Conservation (phyloP, 495 filamentous ascomycete species). For the Cercophora scortea region DNA sequence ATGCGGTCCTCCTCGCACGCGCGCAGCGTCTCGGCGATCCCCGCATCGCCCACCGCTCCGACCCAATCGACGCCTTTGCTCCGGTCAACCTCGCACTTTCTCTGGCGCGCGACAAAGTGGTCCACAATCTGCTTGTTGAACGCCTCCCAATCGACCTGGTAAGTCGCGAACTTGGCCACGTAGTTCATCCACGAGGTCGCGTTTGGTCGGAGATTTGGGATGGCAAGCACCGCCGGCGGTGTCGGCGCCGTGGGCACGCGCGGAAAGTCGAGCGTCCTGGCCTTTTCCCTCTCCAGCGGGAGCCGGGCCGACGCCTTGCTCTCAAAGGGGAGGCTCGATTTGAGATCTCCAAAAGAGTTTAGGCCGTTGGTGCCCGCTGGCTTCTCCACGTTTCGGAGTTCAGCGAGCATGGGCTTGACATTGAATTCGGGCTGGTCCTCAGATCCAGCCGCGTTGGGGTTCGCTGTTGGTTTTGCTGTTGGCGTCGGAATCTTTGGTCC, state of each 20-base stretch:
- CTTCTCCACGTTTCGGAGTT: constrained; percentile 54
- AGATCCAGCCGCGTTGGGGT: constrained; percentile 23
- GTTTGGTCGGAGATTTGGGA: constrained; percentile 30
- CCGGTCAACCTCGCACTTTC: constrained; percentile 40
- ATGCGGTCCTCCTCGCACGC: constrained; percentile 56
- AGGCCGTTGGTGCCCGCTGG: constrained; percentile 42
- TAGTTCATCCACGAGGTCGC: constrained; percentile 52
- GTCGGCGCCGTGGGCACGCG: constrained; percentile 51
- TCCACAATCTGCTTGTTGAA: constrained; percentile 58
- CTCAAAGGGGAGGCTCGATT: constrained; percentile 62
- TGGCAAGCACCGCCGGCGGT: constrained; percentile 27
- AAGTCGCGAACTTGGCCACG: constrained; percentile 52
- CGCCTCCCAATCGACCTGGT: constrained; percentile 60
- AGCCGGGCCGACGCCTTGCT: constrained; percentile 48
- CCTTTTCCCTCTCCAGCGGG: constrained; percentile 27
- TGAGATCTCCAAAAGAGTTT: constrained; percentile 57
- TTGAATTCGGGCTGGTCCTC: constrained; percentile 37
- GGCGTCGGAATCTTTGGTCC: constrained; percentile 5
- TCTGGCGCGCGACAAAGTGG: constrained; percentile 60
- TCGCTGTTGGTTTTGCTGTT: not conserved
- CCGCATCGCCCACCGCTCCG: constrained; percentile 41
- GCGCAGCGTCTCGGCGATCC: constrained; percentile 45
- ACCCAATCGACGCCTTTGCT: constrained; percentile 43
- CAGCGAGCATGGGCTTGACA: constrained; percentile 46
- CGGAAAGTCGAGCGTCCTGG: constrained; percentile 47